Conservation (phyloP, 169 alveolate genomes). For the Plasmodium sp. region DNA sequence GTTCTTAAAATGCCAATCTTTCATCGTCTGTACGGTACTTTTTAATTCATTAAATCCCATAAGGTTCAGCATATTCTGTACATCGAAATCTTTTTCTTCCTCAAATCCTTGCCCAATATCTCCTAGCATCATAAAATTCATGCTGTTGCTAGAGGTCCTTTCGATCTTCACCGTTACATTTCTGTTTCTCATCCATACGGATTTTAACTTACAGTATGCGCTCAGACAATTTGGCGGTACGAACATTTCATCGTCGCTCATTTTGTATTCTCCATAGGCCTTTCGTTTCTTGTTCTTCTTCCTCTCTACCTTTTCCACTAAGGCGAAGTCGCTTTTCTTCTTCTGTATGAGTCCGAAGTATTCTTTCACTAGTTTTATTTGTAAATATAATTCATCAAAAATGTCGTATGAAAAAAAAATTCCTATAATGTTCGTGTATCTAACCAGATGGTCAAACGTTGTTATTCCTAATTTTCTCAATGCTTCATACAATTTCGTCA, state of each 20-base stretch:
- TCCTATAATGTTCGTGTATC: conserved; percentile 72
- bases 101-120: conserved; percentile 66
- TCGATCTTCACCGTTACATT: conserved; percentile 36
- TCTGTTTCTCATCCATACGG: conserved; percentile 65
- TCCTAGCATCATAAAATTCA: conserved; percentile 71
- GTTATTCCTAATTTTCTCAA: conserved; percentile 43
- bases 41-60: conserved; percentile 68
- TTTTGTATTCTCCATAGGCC: conserved; percentile 34
- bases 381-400: conserved; percentile 73
- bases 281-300: not conserved
- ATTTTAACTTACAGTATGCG: conserved; percentile 50
- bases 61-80: conserved; percentile 7
- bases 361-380: conserved; percentile 54
- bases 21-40: conserved; percentile 51
- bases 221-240: conserved; percentile 55
- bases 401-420: conserved; percentile 65
- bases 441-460: conserved; percentile 49
- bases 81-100: conserved; percentile 14
- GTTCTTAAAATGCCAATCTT: conserved; percentile 48
- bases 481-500: conserved; percentile 36
- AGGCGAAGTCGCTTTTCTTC: not conserved
- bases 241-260: conserved; percentile 55
- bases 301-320: conserved; percentile 3
- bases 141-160: conserved; percentile 36
- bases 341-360: conserved; percentile 2